These are phyloP conservation scores for Vanderwaltozyma tropicalis DNA, from an alignment of 805 yeast genomes.

Conservation along the genomic window DNA sequence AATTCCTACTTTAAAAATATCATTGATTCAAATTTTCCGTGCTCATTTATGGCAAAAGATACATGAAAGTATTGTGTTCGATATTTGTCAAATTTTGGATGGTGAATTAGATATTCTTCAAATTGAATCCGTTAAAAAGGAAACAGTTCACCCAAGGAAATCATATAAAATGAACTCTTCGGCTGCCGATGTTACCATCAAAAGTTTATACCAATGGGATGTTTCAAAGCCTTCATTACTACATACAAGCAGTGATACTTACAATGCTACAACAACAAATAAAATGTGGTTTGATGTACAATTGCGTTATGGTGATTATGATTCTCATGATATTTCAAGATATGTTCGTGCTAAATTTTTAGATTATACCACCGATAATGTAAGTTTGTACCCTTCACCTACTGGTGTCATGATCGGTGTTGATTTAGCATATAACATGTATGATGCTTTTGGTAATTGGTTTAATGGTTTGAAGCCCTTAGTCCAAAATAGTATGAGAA, in stretches of 20 bases:
- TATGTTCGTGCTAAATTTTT: slow-evolving; percentile 86
- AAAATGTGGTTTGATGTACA: slow-evolving; percentile 95
- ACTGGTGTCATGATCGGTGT: slow-evolving; percentile 86
- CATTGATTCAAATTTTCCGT: slow-evolving; percentile 89
- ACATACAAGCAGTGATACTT: slow-evolving; percentile 56
- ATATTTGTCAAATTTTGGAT: slow-evolving; percentile 84
- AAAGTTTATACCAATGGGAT: slow-evolving; percentile 72
- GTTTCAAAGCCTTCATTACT: slow-evolving; percentile 73
- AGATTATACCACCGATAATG: slow-evolving; percentile 83
- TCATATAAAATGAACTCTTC: slow-evolving; percentile 96
- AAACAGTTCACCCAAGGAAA: slow-evolving; percentile 91
- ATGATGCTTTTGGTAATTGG: slow-evolving; percentile 96
- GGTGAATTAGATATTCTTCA: slow-evolving; percentile 74
- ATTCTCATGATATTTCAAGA: slow-evolving; percentile 91
- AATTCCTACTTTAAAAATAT: slow-evolving; percentile 92
- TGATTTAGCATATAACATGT: slow-evolving; percentile 91
- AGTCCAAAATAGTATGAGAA: slow-evolving; percentile 83
- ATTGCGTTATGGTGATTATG: slow-evolving; percentile 92
- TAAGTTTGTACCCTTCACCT: slow-evolving; percentile 81
- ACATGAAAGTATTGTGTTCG: slow-evolving; percentile 90
- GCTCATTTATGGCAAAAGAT: slow-evolving; percentile 99
- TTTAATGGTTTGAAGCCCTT: slow-evolving; percentile 87
- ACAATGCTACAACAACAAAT: slow-evolving; percentile 45
- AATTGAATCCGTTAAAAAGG: slow-evolving; percentile 78
- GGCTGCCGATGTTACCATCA: slow-evolving; percentile 77